Conservation (phyloP, 1,284 basidiomycete genomes). For the Cryptococcus deneoformans region DNA sequence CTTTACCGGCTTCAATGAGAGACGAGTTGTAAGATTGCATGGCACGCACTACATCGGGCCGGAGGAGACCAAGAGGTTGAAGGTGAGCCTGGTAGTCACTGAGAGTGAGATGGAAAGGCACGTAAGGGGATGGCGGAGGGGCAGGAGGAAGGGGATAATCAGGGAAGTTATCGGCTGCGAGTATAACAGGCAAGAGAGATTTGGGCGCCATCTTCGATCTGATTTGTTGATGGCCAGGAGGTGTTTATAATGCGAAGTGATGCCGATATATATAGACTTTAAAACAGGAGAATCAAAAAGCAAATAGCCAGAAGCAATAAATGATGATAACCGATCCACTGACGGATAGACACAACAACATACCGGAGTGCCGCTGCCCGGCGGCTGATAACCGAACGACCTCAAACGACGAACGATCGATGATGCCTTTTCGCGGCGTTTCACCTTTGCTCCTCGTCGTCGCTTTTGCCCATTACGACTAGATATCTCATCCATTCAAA, state of each 20-base stretch:
- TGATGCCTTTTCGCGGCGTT: no score
- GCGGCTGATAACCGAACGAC: no score
- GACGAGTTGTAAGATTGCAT: slow-evolving; percentile 5
- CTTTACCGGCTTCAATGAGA: not conserved
- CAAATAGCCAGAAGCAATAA: no score
- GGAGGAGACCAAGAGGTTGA: slow-evolving; percentile 22
- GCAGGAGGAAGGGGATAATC: not conserved
- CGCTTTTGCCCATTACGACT: no score
- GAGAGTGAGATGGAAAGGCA: slow-evolving; percentile 31
- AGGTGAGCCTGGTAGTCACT: slow-evolving; percentile 17
- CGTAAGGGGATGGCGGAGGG: slow-evolving; percentile 7
- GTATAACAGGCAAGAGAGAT: slow-evolving; percentile 59
- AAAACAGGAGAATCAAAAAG: no score
- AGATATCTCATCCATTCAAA: no score
- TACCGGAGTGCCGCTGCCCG: slow-evolving; percentile 47
- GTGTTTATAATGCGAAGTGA: no score
- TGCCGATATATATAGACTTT: no score
- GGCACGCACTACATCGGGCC: slow-evolving; percentile 21
- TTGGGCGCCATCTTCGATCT: not conserved
- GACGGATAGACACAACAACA: no score
- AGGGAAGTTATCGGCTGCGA: slow-evolving; percentile 62
- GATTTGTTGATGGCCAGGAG: not conserved
- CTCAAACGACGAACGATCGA: no score
- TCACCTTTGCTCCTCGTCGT: no score
- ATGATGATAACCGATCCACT: no score